Conservation (phyloP, 768 basidiomycete genomes). For the Pholiota microspora region DNA sequence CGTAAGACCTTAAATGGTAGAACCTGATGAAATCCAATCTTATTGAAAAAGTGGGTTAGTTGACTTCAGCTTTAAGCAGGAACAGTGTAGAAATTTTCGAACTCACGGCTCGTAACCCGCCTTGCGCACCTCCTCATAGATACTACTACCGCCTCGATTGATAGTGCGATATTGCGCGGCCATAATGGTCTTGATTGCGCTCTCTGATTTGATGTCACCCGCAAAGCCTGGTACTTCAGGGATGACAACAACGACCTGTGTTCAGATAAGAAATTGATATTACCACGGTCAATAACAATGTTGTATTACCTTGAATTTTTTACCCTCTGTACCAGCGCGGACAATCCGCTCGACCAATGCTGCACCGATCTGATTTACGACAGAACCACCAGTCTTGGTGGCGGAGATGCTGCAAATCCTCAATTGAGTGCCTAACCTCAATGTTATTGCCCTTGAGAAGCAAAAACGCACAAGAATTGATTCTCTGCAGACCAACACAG, state of each 20-base stretch:
- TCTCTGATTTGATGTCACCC: conserved; percentile 69
- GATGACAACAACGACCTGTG: conserved; percentile 79
- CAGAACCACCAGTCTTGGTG: conserved; percentile 58
- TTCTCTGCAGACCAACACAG: conserved; percentile 55
- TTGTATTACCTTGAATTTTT: conserved; percentile 69
- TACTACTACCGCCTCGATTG: conserved; percentile 84
- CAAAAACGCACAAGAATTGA: conserved; percentile 75
- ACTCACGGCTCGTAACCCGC: conserved; percentile 79
- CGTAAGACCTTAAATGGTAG: conserved; percentile 91
- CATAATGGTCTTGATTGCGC: conserved; percentile 77
- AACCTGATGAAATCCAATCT: conserved; percentile 87
- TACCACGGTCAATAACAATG: neutral
- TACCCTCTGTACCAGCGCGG: conserved; percentile 65
- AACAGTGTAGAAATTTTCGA: neutral
- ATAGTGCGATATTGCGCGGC: conserved; percentile 87
- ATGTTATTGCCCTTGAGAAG: no score
- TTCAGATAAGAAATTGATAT: neutral
- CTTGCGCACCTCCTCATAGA: conserved; percentile 78
- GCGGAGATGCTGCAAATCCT: conserved; percentile 85
- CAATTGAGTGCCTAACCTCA: no score
- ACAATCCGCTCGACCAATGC: conserved; percentile 85
- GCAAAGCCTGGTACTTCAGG: conserved; percentile 93
- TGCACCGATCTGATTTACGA: conserved; percentile 80
- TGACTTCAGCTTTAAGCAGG: no score
- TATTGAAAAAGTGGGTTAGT: neutral